Percentiles rank a stretch among this genome's conserved stretches.
These are phyloP conservation scores for Aquilaria sinensis DNA, from an alignment of 345 rosid genomes.

Conservation along the genomic window DNA sequence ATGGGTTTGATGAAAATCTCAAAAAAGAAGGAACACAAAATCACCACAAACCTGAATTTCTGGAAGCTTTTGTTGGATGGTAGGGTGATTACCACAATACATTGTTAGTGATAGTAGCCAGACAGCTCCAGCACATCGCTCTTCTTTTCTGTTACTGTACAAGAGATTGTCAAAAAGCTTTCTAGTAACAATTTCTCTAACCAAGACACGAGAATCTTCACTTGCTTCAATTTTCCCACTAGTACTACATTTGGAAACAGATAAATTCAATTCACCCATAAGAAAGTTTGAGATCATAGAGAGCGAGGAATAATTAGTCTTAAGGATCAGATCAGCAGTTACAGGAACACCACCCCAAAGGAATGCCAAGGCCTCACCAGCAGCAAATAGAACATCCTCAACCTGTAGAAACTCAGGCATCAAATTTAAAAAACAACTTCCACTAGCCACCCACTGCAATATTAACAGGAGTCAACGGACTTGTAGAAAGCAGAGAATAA, in stretches of 20 bases:
- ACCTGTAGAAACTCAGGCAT: slow-evolving; percentile 42
- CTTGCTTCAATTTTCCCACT: slow-evolving; percentile 34
- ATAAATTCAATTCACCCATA: slow-evolving; percentile 57
- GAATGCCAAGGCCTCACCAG: slow-evolving; percentile 92
- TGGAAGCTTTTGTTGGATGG: slow-evolving; percentile 84
- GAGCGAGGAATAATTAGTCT: slow-evolving; percentile 83
- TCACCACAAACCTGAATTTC: slow-evolving; percentile 77
- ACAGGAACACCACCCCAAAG: slow-evolving; percentile 94
- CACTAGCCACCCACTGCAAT: too few relatives aligned
- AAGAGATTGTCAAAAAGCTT: slow-evolving; percentile 82
- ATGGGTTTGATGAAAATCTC: too few relatives aligned
- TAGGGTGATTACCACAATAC: slow-evolving; percentile 85
- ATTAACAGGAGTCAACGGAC: too few relatives aligned
- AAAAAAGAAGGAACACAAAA: slow-evolving; percentile 1
- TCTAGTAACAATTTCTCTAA: slow-evolving; percentile 60
- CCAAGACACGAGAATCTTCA: slow-evolving; percentile 40
- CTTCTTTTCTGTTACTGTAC: slow-evolving; percentile 87
- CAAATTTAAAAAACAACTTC: slow-evolving; percentile 4
- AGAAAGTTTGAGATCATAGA: slow-evolving; percentile 81
- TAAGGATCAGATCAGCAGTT: slow-evolving; percentile 80
- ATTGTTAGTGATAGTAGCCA: slow-evolving; percentile 87
- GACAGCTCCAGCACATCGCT: slow-evolving; percentile 95
- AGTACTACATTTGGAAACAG: slow-evolving; percentile 34
- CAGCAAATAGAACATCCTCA: slow-evolving; percentile 93
- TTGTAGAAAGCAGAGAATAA: too few relatives aligned